A percentile compares a stretch with the other conserved stretches of the same genome.
phyloP scores from a whole-genome alignment of 1,284 basidiomycete genomes.

The Xanthoconium separans region DNA sequence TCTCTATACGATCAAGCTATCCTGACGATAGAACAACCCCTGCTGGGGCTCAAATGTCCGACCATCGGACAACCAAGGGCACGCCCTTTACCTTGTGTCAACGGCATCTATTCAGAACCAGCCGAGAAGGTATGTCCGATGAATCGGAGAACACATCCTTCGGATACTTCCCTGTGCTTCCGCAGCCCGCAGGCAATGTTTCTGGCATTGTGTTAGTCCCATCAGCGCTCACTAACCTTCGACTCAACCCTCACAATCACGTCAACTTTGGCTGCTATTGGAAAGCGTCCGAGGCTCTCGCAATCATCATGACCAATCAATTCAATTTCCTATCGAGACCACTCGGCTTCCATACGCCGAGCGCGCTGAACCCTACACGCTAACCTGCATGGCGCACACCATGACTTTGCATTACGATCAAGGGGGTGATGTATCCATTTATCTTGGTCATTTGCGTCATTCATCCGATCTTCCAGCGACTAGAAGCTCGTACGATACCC shows the following conservation, averaged over 20 bases:
- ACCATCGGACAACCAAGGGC: constrained; percentile 3
- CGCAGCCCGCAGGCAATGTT: constrained; percentile 10
- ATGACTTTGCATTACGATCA: neutral
- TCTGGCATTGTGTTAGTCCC: neutral
- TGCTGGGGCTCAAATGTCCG: neutral
- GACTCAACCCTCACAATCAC: neutral
- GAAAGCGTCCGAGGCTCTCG: constrained; percentile 1
- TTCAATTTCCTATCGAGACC: neutral
- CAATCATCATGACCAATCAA: neutral
- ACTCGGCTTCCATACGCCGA: neutral
- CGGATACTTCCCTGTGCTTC: neutral
- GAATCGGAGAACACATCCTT: neutral
- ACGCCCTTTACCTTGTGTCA: neutral
- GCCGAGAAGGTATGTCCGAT: neutral
- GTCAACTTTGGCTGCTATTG: neutral
- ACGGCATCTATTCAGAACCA: neutral
- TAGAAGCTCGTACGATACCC: neutral
- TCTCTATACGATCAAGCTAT: neutral
- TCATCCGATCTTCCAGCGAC: neutral
- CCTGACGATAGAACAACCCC: neutral
- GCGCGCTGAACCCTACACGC: neutral
- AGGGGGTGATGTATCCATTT: neutral
- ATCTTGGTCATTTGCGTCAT: neutral
- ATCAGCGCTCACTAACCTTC: constrained; percentile 4
- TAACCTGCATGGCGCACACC: neutral